Evolutionary conservation across 257 asterid species (phyloP).

Genomic region (Przewalskia tangutica): DNA sequence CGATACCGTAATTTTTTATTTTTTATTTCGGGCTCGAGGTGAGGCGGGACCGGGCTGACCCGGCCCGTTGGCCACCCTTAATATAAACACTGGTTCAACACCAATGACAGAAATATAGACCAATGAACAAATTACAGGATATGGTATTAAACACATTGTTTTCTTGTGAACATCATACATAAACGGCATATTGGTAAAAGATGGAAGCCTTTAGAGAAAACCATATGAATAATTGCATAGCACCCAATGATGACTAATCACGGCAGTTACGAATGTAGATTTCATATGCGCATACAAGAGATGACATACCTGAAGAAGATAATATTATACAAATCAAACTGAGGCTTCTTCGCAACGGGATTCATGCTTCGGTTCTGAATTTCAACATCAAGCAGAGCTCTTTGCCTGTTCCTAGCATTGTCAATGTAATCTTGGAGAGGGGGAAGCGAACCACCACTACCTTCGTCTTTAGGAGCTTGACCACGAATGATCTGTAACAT

Average conservation of each 20-base stretch:
- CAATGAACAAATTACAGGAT: not conserved
- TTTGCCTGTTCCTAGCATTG: slow-evolving; percentile 42
- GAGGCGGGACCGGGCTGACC: too few species aligned
- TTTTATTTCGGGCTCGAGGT: too few species aligned
- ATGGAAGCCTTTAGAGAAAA: not conserved
- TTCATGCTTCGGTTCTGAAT: slow-evolving; percentile 22
- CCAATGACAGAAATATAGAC: not conserved
- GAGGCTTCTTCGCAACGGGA: slow-evolving; percentile 45
- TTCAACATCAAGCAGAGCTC: slow-evolving; percentile 29
- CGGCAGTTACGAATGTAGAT: not conserved
- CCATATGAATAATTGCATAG: not conserved
- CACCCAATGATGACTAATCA: not conserved
- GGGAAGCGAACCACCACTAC: slow-evolving; percentile 40
- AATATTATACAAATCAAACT: slow-evolving; percentile 45
- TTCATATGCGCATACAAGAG: not conserved
- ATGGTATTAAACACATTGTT: not conserved
- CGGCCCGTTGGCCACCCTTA: too few species aligned
- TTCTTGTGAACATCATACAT: not conserved
- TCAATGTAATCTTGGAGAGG: slow-evolving; percentile 56
- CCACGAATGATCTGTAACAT: slow-evolving; percentile 57
- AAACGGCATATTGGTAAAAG: not conserved
- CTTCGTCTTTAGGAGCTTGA: slow-evolving; percentile 35
- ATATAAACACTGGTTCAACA: not conserved
- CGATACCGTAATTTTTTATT: too few species aligned
- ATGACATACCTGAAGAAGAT: not conserved